phyloP scores from a whole-genome alignment of 805 yeast genomes.

The Nadsonia fulvescens region DNA sequence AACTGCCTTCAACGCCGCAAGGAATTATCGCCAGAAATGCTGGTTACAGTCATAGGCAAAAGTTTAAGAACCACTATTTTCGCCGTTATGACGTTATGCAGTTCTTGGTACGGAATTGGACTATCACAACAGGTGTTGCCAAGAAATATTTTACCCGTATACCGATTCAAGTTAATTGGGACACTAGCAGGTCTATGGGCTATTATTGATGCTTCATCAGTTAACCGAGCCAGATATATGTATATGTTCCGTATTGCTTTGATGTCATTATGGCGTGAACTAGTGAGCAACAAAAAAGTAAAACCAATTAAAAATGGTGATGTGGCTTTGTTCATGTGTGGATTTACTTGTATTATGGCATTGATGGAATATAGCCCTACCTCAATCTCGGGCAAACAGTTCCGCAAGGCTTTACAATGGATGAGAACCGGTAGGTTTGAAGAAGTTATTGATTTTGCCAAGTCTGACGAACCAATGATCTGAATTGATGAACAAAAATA shows the following conservation, averaged over 20 bases:
- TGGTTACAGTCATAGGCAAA: conserved; percentile 1
- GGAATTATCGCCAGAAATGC: conserved; percentile 1
- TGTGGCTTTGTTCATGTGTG: conserved; percentile 16
- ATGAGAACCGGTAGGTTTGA: conserved; percentile 14
- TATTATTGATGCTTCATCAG: conserved; percentile 15
- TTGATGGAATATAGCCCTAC: conserved; percentile 15
- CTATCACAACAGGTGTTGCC: conserved; percentile 18
- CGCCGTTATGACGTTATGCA: conserved; percentile 19
- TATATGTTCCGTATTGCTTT: conserved; percentile 21
- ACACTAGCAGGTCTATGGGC: conserved; percentile 25
- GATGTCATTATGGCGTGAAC: conserved; percentile 19
- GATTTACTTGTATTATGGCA: conserved; percentile 18
- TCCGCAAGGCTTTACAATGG: conserved; percentile 18
- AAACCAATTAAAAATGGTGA: conserved; percentile 18
- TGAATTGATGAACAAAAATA: conserved; percentile 1
- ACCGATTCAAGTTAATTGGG: conserved; percentile 23
- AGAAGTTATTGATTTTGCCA: conserved; percentile 10
- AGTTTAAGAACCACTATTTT: conserved; percentile 17
- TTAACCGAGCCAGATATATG: conserved; percentile 16
- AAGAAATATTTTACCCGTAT: conserved; percentile 14
- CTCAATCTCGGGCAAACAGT: conserved; percentile 12
- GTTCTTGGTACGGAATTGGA: conserved; percentile 24
- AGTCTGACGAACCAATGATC: conserved; percentile 2
- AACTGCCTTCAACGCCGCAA: conserved; percentile 8
- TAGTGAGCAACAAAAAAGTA: conserved; percentile 13